Evolutionary conservation across 2,329 filamentous ascomycete genomes (phyloP), one percentile per base, ranked within the genome.

Genomic region (Samsoniella hepiali): DNA sequence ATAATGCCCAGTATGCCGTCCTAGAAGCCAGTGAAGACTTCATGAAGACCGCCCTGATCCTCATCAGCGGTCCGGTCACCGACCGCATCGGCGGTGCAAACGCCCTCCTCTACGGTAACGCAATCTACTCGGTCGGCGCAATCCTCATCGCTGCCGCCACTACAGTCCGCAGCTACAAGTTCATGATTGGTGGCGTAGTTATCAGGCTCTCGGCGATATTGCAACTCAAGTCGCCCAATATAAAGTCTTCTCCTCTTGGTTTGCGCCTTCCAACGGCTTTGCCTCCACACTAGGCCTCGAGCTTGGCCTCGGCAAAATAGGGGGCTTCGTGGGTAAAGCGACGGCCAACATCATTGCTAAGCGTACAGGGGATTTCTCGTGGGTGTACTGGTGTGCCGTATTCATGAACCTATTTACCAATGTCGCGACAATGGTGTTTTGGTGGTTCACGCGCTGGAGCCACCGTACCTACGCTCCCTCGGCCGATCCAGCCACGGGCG

Each of bases 361-460:
- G 67, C 82, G 81, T 13, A 83, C 82, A 0, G 84, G 84, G 0
- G 78, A 88, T 67, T 88, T 88, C 53, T 80, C 81, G 59, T 88
- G 84, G 83, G 83, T 83, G 0, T 88, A 82, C 68, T 88, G 85
- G 85, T 81, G 81, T 10, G 79, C 82, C 0, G 84, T 88, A 0
- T 84, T 85, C 67, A 87, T 88, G 82, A 87, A 88, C 64, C 63
- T 88, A 2, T 88, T 88, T 65, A 87, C 85, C 9, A 88, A 88
- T 61, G 69, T 80, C 0, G 77, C 79, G 1, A 86, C 84, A 0
- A 59, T 78, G 0, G 72, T 76, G 10, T 88, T 87, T 70, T 86
- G 79, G 74, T 78, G 79, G 67, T 87, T 88, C 68, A 85, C 79
- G 0, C 76, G 76, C 10, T 82, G 80, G 71, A 80, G 79, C 45